Base-by-base conservation (phyloP, 129 eudicot genomes). In the Helianthus annuus region DNA sequence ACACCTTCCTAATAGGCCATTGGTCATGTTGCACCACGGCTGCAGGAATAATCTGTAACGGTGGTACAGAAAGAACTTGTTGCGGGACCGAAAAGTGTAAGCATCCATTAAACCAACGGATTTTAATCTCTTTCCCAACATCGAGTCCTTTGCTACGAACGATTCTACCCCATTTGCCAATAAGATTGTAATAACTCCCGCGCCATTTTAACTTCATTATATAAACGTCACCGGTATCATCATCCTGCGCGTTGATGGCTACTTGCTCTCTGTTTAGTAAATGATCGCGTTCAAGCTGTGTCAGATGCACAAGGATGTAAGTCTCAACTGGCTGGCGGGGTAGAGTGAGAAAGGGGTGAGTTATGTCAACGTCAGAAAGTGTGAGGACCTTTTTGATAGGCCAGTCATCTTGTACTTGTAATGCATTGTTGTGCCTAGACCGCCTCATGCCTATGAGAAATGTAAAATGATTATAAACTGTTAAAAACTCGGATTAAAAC, bases 161-260 rank as follows among this genome's bases (percentile, higher is more conserved):
- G 38, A 90, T 85, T 76, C 76, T 81, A 10, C 96, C 96, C 96
- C 96, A 89, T 66, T 86, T 89, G 1, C 96, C 96, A 69, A 89
- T 89, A 39, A 89, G 86, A 71, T 86, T 86, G 66, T 81, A 89
- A 32, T 86, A 89, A 68, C 96, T 89, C 74, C 96, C 96, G 46
- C 96, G 92, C 96, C 96, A 90, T 72, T 90, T 90, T 66, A 90
- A 53, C 72, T 90, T 90, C 96, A 86, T 90, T 7, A 83, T 44
- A 60, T 87, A 84, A 52, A 66, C 74, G 56, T 90, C 96, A 63
- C 92, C 90, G 16, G 90, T 90, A 73, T 86, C 96, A 61, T 87
- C 93, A 85, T 90, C 97, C 66, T 73, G 90, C 48, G 91, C 91
- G 63, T 85, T 85, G 44, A 90, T 74, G 56, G 77, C 62, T 53